Evolutionary conservation across 495 filamentous ascomycete species (phyloP), one percentile per base, ranked within the genome.

Genomic region (Achaetomiella virescens): DNA sequence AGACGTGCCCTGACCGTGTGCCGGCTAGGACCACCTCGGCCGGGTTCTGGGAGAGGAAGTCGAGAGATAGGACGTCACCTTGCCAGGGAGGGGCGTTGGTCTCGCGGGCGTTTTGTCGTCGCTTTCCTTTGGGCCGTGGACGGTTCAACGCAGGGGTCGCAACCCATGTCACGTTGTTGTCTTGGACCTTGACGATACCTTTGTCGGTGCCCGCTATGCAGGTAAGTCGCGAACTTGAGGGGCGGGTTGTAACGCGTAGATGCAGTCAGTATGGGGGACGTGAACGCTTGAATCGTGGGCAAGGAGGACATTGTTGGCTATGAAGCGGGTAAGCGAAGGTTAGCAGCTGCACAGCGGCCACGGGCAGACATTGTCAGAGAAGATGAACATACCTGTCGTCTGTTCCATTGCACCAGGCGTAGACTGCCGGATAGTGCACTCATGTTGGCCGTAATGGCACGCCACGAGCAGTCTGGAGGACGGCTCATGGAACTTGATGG

Each of bases 1-100:
- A 55, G 15, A 78, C 50, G 17, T 49, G 38, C 24, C 67, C 59
- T 1, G 63, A 62, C 2, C 75, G 73, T 20, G 71, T 72, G 45
- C 69, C 75, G 11, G 70, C 72, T 14, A 69, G 61, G 18, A 74
- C 18, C 0, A 72, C 42, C 3, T 67, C 42, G 6, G 61, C n/a
- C 1, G 55, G 61, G 37, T 70, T 58, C 10, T 33, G 51, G 5
- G 45, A 18, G 8, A 68, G 57, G 56, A 69, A 70, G 33, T 68
- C 72, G 24, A 69, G 56, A 1, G 59, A 50, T 43, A 67, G 42
- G 29, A 70, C 41, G 47, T 67, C 62, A 27, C 53, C 45, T 7
- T 58, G 35, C 35, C 52, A 59, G 12, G 54, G 54, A 21, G 10
- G 44, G 4, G 2, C 0, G 36, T 38, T 1, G 56, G 24, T 5